Percentiles rank a stretch among this genome's conserved stretches.
Evolutionary conservation across 2,329 filamentous ascomycete species (phyloP).

Genomic region (Shiraia bambusicola): DNA sequence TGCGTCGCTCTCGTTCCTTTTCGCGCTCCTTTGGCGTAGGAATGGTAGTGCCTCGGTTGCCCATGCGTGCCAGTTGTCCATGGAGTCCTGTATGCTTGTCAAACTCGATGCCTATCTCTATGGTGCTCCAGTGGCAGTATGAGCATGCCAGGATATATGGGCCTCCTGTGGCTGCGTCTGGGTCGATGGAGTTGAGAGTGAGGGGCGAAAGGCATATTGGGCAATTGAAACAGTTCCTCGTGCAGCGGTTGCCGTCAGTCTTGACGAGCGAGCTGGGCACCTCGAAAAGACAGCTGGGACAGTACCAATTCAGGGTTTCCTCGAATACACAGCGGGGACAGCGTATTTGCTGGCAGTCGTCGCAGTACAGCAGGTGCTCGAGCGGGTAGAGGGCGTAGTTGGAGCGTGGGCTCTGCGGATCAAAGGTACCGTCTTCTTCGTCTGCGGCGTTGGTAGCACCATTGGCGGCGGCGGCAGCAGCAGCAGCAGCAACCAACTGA

Average conservation of each 20-base stretch:
- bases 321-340: slow-evolving; percentile 90
- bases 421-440: slow-evolving; percentile 77
- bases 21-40: slow-evolving; percentile 45
- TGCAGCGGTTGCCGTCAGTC: slow-evolving; percentile 92
- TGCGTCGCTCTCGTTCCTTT: slow-evolving; percentile 43
- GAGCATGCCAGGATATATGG: slow-evolving; percentile 81
- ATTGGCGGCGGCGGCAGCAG: no score
- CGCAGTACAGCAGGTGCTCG: slow-evolving; percentile 92
- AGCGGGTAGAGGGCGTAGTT: slow-evolving; percentile 92
- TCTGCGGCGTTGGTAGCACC: slow-evolving; percentile 54
- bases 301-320: slow-evolving; percentile 94
- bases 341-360: slow-evolving; percentile 94
- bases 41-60: slow-evolving; percentile 49
- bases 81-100: slow-evolving; percentile 86
- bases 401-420: slow-evolving; percentile 79
- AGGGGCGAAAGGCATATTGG: slow-evolving; percentile 84
- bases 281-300: slow-evolving; percentile 92
- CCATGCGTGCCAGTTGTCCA: slow-evolving; percentile 72
- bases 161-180: slow-evolving; percentile 42
- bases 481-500: slow-evolving; percentile 24
- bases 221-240: slow-evolving; percentile 93
- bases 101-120: slow-evolving; percentile 87
- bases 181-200: slow-evolving; percentile 69
- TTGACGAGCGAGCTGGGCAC: slow-evolving; percentile 91
- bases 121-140: slow-evolving; percentile 90